Evolutionary conservation across 257 asterid genomes (phyloP).

Genomic region (Jasminum sambac): DNA sequence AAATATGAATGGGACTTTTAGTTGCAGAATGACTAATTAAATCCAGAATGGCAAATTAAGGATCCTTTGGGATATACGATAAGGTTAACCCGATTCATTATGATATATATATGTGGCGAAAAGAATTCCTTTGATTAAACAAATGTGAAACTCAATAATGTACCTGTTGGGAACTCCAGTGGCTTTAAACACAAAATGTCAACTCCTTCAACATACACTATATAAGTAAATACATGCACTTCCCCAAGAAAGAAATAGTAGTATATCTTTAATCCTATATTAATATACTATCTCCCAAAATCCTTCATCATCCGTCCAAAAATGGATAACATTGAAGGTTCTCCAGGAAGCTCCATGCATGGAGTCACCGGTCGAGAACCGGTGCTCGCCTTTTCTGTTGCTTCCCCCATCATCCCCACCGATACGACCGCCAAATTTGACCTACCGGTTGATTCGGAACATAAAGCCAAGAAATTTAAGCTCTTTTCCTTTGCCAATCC

Average conservation of each 20-base stretch:
- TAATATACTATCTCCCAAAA: too few relatives aligned
- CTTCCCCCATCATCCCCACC: conserved; percentile 36
- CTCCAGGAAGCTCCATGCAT: conserved; percentile 70
- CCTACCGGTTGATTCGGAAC: conserved; percentile 54
- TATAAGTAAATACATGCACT: background rate
- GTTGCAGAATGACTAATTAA: too few relatives aligned
- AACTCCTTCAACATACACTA: background rate
- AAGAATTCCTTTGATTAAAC: background rate
- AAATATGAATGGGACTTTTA: too few relatives aligned
- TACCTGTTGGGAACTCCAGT: background rate
- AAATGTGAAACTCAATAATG: background rate
- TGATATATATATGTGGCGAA: conserved; percentile 3
- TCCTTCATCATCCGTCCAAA: too few relatives aligned
- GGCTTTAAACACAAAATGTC: background rate
- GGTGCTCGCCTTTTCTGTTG: conserved; percentile 40
- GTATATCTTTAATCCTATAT: too few relatives aligned
- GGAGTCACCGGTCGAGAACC: conserved; percentile 70
- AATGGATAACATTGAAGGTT: conserved; percentile 38
- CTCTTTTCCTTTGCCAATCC: conserved; percentile 46
- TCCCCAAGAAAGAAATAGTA: background rate
- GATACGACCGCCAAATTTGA: conserved; percentile 40
- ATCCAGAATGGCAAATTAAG: background rate
- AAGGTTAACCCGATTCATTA: background rate
- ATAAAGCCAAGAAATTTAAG: conserved; percentile 46
- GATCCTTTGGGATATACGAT: conserved; percentile 10